Evolutionary conservation across 2,329 filamentous ascomycete genomes (phyloP), one percentile per base, ranked within the genome.

Genomic region (Ramichloridium luteum): DNA sequence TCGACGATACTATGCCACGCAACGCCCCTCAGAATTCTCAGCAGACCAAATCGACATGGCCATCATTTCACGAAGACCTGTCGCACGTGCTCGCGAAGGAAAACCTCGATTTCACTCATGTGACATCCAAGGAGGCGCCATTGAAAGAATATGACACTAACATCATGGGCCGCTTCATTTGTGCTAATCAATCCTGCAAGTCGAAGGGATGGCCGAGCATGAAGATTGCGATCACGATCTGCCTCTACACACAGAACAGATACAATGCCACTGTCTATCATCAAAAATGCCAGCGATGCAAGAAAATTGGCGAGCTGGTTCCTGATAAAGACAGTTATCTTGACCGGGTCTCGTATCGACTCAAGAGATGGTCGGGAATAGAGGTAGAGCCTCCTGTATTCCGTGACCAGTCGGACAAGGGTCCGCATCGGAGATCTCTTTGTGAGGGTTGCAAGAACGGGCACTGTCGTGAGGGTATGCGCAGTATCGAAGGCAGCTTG

Each of bases 231-330:
- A 57, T 61, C 25, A 60, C 53, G 1, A 62, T 64, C 16, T 53
- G 59, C 10, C 44, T 59, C 43, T 64, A 62, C 39, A 25, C 36
- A 2, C 43, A 33, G 10, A 6, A 41, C 20, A 41, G 40, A 47
- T 64, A 65, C 38, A 65, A 64, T 40, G 59, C 57, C 16, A 44
- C 54, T 34, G 57, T 65, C 23, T 65, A 62, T 38, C 48, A 61
- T 38, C 59, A 64, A 41, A 50, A 53, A 4, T 64, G 58, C 43
- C 51, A 47, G 31, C n/a, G 6, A 8, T 63, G 59, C 39, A 42
- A 54, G 9, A 13, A 11, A 8, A 40, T 61, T 1, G 50, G 56
- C 29, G 20, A 8, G 8, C 8, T 23, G 8, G n/a, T n/a, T 23
- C 20, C n/a, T 23, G n/a, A 23, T n/a, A n/a, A 8, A 8, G 20